These are phyloP conservation scores for Fusarium albidum DNA, from an alignment of 2,329 filamentous ascomycete species.

Conservation along the genomic window DNA sequence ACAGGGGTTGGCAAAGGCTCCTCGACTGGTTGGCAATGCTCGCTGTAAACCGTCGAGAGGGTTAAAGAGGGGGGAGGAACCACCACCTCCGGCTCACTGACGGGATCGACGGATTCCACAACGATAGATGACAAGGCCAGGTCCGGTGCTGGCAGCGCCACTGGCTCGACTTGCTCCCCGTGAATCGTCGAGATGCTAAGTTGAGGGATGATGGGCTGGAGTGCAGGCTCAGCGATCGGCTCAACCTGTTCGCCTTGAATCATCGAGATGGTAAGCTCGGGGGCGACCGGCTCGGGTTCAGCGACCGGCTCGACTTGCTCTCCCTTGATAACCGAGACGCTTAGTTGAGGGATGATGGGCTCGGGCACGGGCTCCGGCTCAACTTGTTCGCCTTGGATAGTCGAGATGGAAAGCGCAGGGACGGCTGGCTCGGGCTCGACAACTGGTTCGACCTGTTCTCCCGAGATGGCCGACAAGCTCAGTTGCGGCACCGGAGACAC, in stretches of 20 bases:
- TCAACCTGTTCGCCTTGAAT: conserved; percentile 29
- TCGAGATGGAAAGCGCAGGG: conserved; percentile 31
- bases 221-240: conserved; percentile 24
- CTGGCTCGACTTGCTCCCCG: conserved; percentile 38
- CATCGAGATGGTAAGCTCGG: too few species aligned
- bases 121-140: conserved; percentile 43
- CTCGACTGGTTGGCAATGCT: conserved; percentile 47
- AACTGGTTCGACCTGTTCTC: conserved; percentile 26
- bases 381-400: conserved; percentile 36
- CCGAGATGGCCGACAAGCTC: conserved; percentile 30
- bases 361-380: conserved; percentile 31
- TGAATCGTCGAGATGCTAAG: conserved; percentile 35
- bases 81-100: conserved; percentile 45
- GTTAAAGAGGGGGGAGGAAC: conserved; percentile 40
- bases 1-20: conserved; percentile 37
- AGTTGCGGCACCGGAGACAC: conserved; percentile 20
- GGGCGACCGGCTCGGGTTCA: not conserved
- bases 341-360: conserved; percentile 8
- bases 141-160: conserved; percentile 27
- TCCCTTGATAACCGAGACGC: conserved; percentile 6
- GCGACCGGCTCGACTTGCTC: conserved; percentile 32
- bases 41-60: conserved; percentile 43
- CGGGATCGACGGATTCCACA: conserved; percentile 42
- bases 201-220: conserved; percentile 15
- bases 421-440: conserved; percentile 4